Evolutionary conservation across 805 yeast species (phyloP).

Genomic region (Starmerella kuoi): DNA sequence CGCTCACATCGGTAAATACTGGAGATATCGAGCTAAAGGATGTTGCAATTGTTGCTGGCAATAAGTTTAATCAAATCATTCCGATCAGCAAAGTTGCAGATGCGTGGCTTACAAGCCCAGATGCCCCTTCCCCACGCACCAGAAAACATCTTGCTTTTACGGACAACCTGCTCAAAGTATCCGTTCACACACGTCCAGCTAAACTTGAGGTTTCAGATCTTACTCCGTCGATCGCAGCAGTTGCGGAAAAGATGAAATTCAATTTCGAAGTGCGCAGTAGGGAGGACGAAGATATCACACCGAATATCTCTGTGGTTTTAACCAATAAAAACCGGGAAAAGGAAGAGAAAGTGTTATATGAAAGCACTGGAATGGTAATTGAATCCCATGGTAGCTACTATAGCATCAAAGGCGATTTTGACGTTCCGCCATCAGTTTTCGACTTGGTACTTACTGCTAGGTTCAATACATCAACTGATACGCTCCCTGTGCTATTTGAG

Average conservation of each 20-base stretch:
- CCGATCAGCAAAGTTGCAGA: slow-evolving; percentile 3
- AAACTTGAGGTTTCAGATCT: slow-evolving; percentile 16
- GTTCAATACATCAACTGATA: slow-evolving; percentile 22
- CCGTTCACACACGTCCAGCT: slow-evolving; percentile 27
- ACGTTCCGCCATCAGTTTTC: slow-evolving; percentile 13
- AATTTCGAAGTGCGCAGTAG: slow-evolving; percentile 19
- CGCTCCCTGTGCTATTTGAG: slow-evolving; percentile 23
- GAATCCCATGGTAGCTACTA: background rate
- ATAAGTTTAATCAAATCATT: slow-evolving; percentile 12
- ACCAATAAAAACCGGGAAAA: background rate
- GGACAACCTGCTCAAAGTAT: slow-evolving; percentile 6
- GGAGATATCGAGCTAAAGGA: slow-evolving; percentile 23
- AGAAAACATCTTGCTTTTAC: slow-evolving; percentile 10
- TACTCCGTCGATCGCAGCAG: slow-evolving; percentile 19
- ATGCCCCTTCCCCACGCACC: slow-evolving; percentile 3
- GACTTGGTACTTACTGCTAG: slow-evolving; percentile 8
- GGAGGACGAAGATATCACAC: slow-evolving; percentile 23
- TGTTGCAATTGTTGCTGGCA: slow-evolving; percentile 11
- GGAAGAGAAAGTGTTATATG: background rate
- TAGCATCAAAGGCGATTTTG: slow-evolving; percentile 3
- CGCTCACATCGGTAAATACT: slow-evolving; percentile 20
- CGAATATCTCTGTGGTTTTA: slow-evolving; percentile 11
- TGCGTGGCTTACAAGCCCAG: background rate
- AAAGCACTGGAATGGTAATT: background rate
- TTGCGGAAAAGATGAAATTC: slow-evolving; percentile 23